A percentile compares a stretch with the other conserved stretches of the same genome.
Conservation (phyloP, 768 basidiomycete species). For the Goffeauzyma gilvescens region DNA sequence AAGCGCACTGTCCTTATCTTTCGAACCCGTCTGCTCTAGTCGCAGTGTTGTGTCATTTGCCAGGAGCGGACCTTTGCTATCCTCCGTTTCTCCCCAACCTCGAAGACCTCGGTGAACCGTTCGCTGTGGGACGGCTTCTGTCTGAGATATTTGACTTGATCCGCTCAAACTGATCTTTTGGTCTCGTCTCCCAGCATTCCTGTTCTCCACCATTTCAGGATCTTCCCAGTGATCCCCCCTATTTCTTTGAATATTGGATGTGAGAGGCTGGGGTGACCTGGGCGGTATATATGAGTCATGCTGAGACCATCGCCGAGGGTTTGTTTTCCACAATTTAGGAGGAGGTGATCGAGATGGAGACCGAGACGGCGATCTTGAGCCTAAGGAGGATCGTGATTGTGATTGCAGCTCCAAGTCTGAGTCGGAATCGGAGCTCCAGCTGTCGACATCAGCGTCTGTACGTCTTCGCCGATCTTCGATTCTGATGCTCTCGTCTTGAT, state of each 20-base stretch:
- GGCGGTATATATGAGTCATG: too few species aligned
- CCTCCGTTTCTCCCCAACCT: conserved; percentile 8
- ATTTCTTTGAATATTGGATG: too few species aligned
- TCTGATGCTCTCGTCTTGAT: neutral
- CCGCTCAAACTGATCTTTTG: too few species aligned
- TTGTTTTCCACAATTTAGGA: too few species aligned
- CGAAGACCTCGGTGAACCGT: conserved; percentile 5
- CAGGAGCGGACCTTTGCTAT: neutral
- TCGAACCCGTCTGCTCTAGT: neutral
- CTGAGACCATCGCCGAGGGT: too few species aligned
- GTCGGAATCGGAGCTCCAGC: neutral
- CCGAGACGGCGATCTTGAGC: too few species aligned
- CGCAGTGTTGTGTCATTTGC: neutral
- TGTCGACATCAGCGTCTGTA: neutral
- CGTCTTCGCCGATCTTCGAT: neutral
- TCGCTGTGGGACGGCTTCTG: neutral
- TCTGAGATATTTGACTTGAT: too few species aligned
- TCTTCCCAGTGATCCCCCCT: conserved; percentile 16
- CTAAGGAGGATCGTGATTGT: too few species aligned
- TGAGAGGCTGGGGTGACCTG: too few species aligned
- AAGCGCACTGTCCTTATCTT: neutral
- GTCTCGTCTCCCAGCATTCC: neutral
- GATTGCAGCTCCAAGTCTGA: neutral
- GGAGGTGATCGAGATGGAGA: too few species aligned
- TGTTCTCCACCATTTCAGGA: conserved; percentile 2